Conservation (phyloP, 371 early-diverging fungal species). For the Apophysomyces variabilis region DNA sequence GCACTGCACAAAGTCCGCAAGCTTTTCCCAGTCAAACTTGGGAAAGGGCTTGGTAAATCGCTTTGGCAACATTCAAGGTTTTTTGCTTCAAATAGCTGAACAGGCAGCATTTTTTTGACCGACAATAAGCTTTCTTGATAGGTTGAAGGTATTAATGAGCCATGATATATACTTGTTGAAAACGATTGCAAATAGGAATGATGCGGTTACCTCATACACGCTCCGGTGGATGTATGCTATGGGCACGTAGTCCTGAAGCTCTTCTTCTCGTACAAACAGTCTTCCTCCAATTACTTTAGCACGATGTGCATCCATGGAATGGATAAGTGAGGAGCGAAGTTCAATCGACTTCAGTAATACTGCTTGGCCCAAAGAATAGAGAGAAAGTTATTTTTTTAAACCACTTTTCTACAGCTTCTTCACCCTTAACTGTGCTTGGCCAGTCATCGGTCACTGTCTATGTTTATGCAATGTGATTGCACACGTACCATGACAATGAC, state of each 20-base stretch:
- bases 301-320: constrained; percentile 2
- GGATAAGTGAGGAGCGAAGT: neutral
- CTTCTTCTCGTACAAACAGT: neutral
- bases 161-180: neutral
- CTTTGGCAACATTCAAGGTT: neutral
- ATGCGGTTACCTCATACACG: neutral
- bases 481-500: neutral
- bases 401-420: neutral
- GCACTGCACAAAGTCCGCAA: neutral
- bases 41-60: neutral
- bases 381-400: neutral
- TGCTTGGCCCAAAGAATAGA: neutral
- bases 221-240: neutral
- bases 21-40: neutral
- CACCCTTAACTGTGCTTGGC: neutral
- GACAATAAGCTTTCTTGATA: neutral
- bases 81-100: constrained; percentile 6
- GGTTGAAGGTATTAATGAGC: neutral
- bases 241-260: neutral
- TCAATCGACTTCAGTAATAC: neutral
- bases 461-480: neutral
- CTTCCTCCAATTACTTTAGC: neutral
- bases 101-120: constrained; percentile 1
- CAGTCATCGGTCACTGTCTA: neutral
- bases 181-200: neutral